Conservation (phyloP, 768 basidiomycete genomes). For the Agaricus blazei region DNA sequence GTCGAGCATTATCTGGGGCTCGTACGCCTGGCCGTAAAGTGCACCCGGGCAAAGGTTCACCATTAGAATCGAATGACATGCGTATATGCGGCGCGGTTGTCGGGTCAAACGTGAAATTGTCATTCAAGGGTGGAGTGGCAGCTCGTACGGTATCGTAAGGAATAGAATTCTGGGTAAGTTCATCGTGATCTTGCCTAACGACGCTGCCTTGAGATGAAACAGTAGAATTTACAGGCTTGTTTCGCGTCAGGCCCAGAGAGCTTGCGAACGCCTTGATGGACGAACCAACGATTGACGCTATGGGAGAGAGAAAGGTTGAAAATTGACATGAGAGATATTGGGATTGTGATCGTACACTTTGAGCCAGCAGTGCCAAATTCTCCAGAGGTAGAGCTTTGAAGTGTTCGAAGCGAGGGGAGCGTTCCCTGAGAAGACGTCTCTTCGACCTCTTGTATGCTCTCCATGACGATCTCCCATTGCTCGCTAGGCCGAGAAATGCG, state of each 20-base stretch:
- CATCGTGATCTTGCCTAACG: slow-evolving; percentile 27
- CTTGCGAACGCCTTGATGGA: slow-evolving; percentile 75
- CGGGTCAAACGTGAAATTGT: slow-evolving; percentile 43
- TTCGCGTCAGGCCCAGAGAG: slow-evolving; percentile 67
- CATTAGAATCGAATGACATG: slow-evolving; percentile 22
- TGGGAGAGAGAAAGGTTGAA: not conserved
- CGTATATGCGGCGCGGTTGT: slow-evolving; percentile 14
- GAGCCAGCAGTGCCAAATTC: slow-evolving; percentile 70
- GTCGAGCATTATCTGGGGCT: slow-evolving; percentile 53
- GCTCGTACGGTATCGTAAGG: slow-evolving; percentile 39
- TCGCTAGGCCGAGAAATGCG: slow-evolving; percentile 58
- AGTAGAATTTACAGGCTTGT: slow-evolving; percentile 17
- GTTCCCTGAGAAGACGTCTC: slow-evolving; percentile 50
- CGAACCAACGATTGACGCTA: slow-evolving; percentile 60
- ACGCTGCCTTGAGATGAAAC: slow-evolving; percentile 14
- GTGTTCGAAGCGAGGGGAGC: slow-evolving; percentile 40
- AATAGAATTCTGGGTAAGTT: slow-evolving; percentile 33
- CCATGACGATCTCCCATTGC: slow-evolving; percentile 87
- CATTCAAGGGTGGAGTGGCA: slow-evolving; percentile 35
- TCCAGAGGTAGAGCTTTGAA: slow-evolving; percentile 31
- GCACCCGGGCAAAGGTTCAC: slow-evolving; percentile 57
- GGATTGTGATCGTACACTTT: slow-evolving; percentile 39
- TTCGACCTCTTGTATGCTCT: slow-evolving; percentile 65
- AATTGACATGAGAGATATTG: slow-evolving; percentile 9
- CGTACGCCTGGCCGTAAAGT: slow-evolving; percentile 53